These are phyloP conservation scores for Suhomyces wounanorum DNA, from an alignment of 1,139 yeast species.

Conservation along the genomic window DNA sequence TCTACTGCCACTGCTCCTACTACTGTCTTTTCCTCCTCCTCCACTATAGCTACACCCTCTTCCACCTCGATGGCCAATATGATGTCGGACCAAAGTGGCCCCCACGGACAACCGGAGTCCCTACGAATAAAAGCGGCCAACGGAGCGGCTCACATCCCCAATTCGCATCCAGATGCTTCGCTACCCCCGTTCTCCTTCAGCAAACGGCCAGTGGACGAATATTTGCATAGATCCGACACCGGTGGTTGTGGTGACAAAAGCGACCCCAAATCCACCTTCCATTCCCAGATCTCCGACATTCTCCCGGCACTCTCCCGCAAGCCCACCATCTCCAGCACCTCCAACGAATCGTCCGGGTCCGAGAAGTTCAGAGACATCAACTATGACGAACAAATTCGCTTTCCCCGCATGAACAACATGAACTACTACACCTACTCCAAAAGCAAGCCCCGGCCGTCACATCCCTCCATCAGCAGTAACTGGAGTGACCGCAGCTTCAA, in stretches of 20 bases:
- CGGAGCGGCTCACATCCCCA: not conserved
- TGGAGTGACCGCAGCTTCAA: constrained; percentile 2
- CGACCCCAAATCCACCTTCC: constrained; percentile 16
- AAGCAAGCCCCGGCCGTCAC: constrained; percentile 9
- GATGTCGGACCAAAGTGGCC: not conserved
- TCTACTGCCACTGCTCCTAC: not conserved
- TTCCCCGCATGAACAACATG: constrained; percentile 41
- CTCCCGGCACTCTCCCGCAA: constrained; percentile 20
- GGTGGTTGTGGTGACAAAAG: constrained; percentile 2
- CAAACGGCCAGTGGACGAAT: constrained; percentile 38
- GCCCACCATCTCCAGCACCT: constrained; percentile 6
- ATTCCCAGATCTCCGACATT: constrained; percentile 37
- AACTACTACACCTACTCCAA: constrained; percentile 28
- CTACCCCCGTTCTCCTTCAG: constrained; percentile 42
- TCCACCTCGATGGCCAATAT: not conserved
- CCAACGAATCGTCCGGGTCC: constrained; percentile 4
- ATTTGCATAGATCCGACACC: constrained; percentile 5
- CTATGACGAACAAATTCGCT: constrained; percentile 48
- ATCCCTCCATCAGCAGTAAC: constrained; percentile 9
- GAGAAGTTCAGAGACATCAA: constrained; percentile 28
- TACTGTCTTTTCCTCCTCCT: too few species aligned
- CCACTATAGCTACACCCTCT: not conserved
- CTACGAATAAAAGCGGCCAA: not conserved
- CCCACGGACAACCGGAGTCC: not conserved
- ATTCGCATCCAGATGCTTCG: not conserved